phyloP scores from a whole-genome alignment of 192 early-diverging fungal genomes.

The Coemansia sp. region DNA sequence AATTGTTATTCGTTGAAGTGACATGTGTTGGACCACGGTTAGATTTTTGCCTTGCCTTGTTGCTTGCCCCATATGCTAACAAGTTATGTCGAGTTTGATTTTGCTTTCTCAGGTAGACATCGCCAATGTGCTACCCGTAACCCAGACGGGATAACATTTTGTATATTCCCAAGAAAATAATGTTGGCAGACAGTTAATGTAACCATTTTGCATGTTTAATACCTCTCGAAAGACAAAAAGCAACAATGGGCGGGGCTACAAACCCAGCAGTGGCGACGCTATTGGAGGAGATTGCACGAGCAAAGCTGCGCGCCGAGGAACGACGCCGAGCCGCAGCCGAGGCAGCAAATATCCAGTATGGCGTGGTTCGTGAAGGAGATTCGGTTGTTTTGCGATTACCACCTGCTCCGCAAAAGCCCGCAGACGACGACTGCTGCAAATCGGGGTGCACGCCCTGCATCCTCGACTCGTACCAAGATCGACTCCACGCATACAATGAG shows the following conservation, averaged over 20 bases:
- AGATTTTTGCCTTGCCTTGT: too few relatives aligned
- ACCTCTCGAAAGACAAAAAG: neutral
- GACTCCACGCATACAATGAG: conserved; percentile 6
- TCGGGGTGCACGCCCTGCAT: conserved; percentile 54
- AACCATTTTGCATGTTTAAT: neutral
- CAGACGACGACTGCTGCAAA: conserved; percentile 42
- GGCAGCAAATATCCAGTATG: neutral
- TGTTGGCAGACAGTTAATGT: neutral
- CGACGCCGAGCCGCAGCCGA: conserved; percentile 9
- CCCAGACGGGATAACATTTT: neutral
- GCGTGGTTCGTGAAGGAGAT: conserved; percentile 2
- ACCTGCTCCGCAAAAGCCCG: conserved; percentile 26
- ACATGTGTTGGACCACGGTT: too few relatives aligned
- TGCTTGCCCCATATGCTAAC: too few relatives aligned
- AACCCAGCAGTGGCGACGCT: conserved; percentile 36
- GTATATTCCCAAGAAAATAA: neutral
- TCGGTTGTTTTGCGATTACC: conserved; percentile 25
- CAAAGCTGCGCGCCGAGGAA: conserved; percentile 26
- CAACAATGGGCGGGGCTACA: neutral
- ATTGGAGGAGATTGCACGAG: conserved; percentile 34
- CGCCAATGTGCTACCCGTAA: neutral
- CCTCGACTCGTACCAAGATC: conserved; percentile 41
- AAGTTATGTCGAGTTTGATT: too few relatives aligned
- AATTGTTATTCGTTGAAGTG: too few relatives aligned
- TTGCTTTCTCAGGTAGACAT: neutral